Conservation (phyloP, 2,329 filamentous ascomycete genomes). For the Epichloe coenophiala region DNA sequence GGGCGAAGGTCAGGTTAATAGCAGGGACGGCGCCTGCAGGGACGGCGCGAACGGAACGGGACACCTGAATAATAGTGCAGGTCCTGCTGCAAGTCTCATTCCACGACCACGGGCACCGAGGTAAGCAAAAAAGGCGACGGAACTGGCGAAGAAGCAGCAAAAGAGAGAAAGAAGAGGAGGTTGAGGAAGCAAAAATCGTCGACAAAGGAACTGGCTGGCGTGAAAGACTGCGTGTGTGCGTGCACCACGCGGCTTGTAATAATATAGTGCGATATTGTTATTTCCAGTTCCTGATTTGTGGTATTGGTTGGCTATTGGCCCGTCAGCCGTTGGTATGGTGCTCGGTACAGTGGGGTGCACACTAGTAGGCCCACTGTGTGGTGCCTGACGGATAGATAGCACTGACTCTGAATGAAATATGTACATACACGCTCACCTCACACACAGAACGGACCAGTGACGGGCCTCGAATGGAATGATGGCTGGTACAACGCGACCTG, state of each 20-base stretch:
- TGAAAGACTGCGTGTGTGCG: neutral
- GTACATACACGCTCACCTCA: too few relatives aligned
- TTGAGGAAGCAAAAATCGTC: neutral
- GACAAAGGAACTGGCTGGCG: neutral
- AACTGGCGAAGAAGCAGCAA: neutral
- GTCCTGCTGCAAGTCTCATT: slow-evolving; percentile 1
- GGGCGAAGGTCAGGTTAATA: neutral
- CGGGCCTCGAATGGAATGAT: slow-evolving; percentile 3
- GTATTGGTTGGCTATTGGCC: neutral
- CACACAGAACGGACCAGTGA: too few relatives aligned
- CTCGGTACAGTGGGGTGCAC: too few relatives aligned
- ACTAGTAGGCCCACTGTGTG: neutral
- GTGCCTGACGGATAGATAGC: too few relatives aligned
- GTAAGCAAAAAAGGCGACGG: neutral
- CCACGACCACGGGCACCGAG: neutral
- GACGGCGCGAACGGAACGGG: neutral
- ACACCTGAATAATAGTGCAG: neutral
- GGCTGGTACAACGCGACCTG: neutral
- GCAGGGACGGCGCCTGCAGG: slow-evolving; percentile 2
- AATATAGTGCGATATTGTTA: too few relatives aligned
- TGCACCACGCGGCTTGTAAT: neutral
- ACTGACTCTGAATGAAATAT: too few relatives aligned
- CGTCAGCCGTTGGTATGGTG: neutral
- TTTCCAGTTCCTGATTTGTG: neutral
- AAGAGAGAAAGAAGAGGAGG: neutral